phyloP scores from a whole-genome alignment of 495 filamentous ascomycete species.

The Pyrenopolyporus hunteri region DNA sequence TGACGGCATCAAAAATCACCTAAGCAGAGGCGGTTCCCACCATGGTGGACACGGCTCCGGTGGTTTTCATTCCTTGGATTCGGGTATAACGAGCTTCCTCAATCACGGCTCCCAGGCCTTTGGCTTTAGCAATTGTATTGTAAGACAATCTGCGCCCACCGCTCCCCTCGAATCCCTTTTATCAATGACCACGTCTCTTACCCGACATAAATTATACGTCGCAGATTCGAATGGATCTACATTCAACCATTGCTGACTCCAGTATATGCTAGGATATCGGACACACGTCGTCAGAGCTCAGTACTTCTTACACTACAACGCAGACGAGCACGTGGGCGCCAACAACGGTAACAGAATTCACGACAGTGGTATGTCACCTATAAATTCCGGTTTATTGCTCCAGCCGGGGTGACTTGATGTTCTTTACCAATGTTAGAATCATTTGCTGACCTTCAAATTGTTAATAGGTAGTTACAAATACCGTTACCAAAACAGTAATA shows the following conservation, averaged over 20 bases:
- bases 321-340: constrained; percentile 4
- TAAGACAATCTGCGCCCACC: constrained; percentile 9
- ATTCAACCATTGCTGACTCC: constrained; percentile 5
- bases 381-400: not conserved
- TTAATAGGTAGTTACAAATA: constrained; percentile 18
- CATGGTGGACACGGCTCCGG: constrained; percentile 18
- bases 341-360: constrained; percentile 2
- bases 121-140: constrained; percentile 25
- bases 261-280: constrained; percentile 16
- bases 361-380: constrained; percentile 15
- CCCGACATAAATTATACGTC: not conserved
- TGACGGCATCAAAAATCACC: constrained; percentile 19
- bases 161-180: not conserved
- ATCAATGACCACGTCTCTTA: not conserved
- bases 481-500: constrained; percentile 17
- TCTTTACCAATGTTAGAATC: not conserved
- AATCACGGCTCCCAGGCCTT: constrained; percentile 27
- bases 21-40: not conserved
- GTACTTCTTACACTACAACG: not conserved
- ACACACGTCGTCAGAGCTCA: not conserved
- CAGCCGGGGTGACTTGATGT: not conserved
- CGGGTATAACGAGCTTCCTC: constrained; percentile 28
- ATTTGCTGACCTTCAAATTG: not conserved
- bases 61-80: constrained; percentile 21
- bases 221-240: not conserved